A percentile compares a stretch with the other conserved stretches of the same genome.
phyloP scores from a whole-genome alignment of 257 asterid species.

The Solanum chaucha region DNA sequence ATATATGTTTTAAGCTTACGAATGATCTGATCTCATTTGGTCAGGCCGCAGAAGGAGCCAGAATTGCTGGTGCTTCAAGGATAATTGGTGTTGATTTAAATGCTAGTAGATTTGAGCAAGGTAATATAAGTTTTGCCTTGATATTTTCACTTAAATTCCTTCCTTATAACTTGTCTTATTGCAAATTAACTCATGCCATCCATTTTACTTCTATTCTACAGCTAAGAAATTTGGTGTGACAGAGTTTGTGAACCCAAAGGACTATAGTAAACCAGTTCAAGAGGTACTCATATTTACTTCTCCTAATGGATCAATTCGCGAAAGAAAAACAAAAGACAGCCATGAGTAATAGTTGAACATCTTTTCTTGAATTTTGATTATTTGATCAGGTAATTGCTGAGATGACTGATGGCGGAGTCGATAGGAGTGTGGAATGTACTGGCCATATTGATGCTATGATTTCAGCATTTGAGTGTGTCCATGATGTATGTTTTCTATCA shows the following conservation, averaged over 20 bases:
- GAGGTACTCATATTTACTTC: constrained; percentile 6
- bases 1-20: neutral
- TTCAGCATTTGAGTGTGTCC: constrained; percentile 41
- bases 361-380: neutral
- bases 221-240: constrained; percentile 41
- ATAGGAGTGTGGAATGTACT: constrained; percentile 40
- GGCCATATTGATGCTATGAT: constrained; percentile 29
- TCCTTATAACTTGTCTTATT: neutral
- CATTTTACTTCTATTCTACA: neutral
- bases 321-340: neutral
- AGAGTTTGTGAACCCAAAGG: constrained; percentile 36
- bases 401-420: constrained; percentile 34
- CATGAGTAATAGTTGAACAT: neutral
- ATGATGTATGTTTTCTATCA: constrained; percentile 19
- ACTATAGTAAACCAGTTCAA: constrained; percentile 29
- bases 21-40: neutral
- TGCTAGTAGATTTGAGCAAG: constrained; percentile 48
- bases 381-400: constrained; percentile 26
- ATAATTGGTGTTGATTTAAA: constrained; percentile 66
- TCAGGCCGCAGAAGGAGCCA: constrained; percentile 85
- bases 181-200: neutral
- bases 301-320: neutral
- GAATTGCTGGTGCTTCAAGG: constrained; percentile 68
- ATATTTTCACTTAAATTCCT: neutral
- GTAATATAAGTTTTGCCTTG: constrained; percentile 3